A percentile compares a stretch with the other conserved stretches of the same genome.
Evolutionary conservation across 169 alveolate genomes (phyloP).

Genomic region (Plasmodium cynomolgi): DNA sequence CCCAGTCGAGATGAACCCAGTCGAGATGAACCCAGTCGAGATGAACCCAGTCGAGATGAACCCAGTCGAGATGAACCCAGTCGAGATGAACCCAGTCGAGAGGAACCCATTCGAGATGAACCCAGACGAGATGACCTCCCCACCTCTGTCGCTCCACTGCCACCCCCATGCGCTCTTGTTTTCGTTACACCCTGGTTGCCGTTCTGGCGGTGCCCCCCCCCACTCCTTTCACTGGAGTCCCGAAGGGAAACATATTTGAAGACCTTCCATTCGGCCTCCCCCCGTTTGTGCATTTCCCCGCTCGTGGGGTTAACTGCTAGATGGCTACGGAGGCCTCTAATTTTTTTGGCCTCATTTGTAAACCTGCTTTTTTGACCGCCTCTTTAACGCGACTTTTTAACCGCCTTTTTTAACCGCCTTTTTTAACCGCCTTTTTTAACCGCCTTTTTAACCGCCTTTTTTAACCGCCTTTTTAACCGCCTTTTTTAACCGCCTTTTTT

Average conservation of each 20-base stretch:
- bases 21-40: not conserved
- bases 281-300: not conserved
- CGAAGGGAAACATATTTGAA: not conserved
- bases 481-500: not conserved
- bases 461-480: not conserved
- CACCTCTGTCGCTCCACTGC: not conserved
- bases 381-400: not conserved
- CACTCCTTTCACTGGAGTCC: not conserved
- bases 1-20: not conserved
- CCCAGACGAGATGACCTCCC: not conserved
- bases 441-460: not conserved
- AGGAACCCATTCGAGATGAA: not conserved
- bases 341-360: not conserved
- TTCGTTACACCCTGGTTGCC: not conserved
- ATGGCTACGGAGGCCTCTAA: not conserved
- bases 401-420: no score
- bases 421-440: not conserved
- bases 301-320: not conserved
- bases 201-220: not conserved
- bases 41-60: not conserved
- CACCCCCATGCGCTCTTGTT: not conserved
- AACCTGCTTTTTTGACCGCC: not conserved
- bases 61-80: not conserved
- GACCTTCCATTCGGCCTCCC: not conserved
- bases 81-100: not conserved